Evolutionary conservation across 805 yeast genomes (phyloP).

Genomic region (Ogataea minuta): DNA sequence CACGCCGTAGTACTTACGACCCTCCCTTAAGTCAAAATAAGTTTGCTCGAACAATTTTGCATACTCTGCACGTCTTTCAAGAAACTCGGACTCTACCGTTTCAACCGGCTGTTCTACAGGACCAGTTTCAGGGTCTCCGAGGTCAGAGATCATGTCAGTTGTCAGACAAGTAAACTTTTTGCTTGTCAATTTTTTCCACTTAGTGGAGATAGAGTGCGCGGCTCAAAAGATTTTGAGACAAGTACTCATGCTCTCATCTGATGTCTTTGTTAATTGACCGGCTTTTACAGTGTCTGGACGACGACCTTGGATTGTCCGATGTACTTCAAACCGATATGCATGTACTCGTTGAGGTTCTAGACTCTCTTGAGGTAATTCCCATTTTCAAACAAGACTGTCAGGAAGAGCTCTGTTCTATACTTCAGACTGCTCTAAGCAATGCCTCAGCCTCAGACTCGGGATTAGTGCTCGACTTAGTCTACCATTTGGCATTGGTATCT

Average conservation of each 20-base stretch:
- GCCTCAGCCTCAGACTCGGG: slow-evolving; percentile 3
- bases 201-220: slow-evolving; percentile 13
- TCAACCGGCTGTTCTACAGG: neutral
- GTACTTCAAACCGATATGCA: neutral
- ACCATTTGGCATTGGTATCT: slow-evolving; percentile 18
- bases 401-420: slow-evolving; percentile 1
- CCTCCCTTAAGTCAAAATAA: slow-evolving; percentile 35
- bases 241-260: neutral
- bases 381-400: neutral
- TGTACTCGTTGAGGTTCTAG: neutral
- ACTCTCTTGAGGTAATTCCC: slow-evolving; percentile 4
- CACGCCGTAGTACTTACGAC: slow-evolving; percentile 47
- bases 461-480: slow-evolving; percentile 16
- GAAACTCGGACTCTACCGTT: slow-evolving; percentile 14
- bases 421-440: slow-evolving; percentile 2
- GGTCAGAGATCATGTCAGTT: slow-evolving; percentile 4
- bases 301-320: neutral
- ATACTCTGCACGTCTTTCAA: slow-evolving; percentile 20
- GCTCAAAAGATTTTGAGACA: slow-evolving; percentile 8
- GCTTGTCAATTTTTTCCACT: slow-evolving; percentile 6
- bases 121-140: neutral
- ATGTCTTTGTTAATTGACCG: slow-evolving; percentile 3
- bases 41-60: slow-evolving; percentile 16
- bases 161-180: slow-evolving; percentile 3
- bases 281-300: slow-evolving; percentile 1